Evolutionary conservation across 164 flowering plant genomes (phyloP), one percentile per base, ranked within the genome.

Genomic region (Warburgia ugandensis): DNA sequence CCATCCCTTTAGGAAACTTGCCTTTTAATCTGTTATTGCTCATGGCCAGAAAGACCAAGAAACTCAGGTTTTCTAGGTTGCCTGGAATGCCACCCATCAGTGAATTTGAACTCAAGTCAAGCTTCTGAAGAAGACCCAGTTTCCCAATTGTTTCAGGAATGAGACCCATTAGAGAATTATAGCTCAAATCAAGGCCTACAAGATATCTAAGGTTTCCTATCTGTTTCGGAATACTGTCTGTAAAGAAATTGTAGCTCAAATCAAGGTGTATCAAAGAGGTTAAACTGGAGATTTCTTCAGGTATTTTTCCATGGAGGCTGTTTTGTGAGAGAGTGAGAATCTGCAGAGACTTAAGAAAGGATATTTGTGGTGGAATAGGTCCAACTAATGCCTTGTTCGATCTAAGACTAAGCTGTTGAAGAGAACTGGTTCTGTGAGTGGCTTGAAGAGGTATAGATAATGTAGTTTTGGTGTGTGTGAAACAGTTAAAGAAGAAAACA

Each of bases 251-350:
- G 52, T 83, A 89, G 81, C 92, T 83, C 66, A 89, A 58, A 50
- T 89, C 97, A 64, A 89, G 81, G 55, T 83, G 89, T 3, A 79
- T 54, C 3, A 89, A 56, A 31, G 81, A 71, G 21, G 22, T 51
- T 40, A 83, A 53, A 20, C 51, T 26, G 46, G 71, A 75, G 36
- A 89, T 45, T 52, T 67, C 66, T 0, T 21, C 49, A 6, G 95
- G 89, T 39, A 89, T 75, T 31, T 5, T 23, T 2, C 86, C 86
- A 19, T 63, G 25, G 8, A 83, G 75, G 46, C 63, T 52, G 67
- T 85, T 89, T 29, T 83, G 91, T 1, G 95, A 85, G 63, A 89
- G 64, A 39, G 89, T 89, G 68, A 89, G 92, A 57, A 81, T 67
- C 41, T 77, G 64, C 0, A 89, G 73, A 20, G 82, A 78, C 45